phyloP scores from a whole-genome alignment of 1,284 basidiomycete genomes.

The Ceraceosorus guamensis region DNA sequence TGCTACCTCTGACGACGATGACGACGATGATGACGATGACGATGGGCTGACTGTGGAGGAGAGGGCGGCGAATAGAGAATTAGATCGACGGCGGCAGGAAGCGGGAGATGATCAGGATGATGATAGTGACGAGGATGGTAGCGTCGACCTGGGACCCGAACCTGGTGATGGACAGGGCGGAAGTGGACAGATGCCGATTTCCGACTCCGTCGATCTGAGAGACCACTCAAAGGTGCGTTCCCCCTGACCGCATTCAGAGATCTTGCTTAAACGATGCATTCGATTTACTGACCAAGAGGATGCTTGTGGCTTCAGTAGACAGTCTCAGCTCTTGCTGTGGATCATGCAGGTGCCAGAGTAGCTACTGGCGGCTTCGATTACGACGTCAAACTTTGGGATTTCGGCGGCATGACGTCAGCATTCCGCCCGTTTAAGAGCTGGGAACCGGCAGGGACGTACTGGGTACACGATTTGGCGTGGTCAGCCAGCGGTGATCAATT shows the following conservation, averaged over 20 bases:
- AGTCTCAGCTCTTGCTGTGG: slow-evolving; percentile 80
- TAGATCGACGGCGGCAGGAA: slow-evolving; percentile 4
- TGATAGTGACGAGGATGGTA: slow-evolving; percentile 14
- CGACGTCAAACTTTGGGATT: slow-evolving; percentile 96
- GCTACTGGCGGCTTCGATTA: slow-evolving; percentile 91
- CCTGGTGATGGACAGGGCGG: neutral
- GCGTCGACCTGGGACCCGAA: slow-evolving; percentile 8
- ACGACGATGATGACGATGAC: slow-evolving; percentile 20
- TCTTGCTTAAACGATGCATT: too few relatives aligned
- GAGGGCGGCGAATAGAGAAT: slow-evolving; percentile 17
- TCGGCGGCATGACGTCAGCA: slow-evolving; percentile 84
- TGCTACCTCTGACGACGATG: neutral
- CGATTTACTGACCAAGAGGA: too few relatives aligned
- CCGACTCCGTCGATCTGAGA: neutral
- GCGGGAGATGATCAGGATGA: slow-evolving; percentile 17
- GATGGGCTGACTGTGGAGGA: slow-evolving; percentile 36
- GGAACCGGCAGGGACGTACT: slow-evolving; percentile 83
- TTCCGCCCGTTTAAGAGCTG: slow-evolving; percentile 90
- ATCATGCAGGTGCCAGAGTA: slow-evolving; percentile 84
- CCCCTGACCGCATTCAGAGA: neutral
- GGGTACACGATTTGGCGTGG: slow-evolving; percentile 33
- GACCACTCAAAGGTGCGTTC: slow-evolving; percentile 3
- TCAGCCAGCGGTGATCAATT: slow-evolving; percentile 16
- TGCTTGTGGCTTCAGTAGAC: slow-evolving; percentile 52
- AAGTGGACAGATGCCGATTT: neutral